These are phyloP conservation scores for Cryptococcus sp. DNA, from an alignment of 1,284 basidiomycete genomes.

Conservation along the genomic window DNA sequence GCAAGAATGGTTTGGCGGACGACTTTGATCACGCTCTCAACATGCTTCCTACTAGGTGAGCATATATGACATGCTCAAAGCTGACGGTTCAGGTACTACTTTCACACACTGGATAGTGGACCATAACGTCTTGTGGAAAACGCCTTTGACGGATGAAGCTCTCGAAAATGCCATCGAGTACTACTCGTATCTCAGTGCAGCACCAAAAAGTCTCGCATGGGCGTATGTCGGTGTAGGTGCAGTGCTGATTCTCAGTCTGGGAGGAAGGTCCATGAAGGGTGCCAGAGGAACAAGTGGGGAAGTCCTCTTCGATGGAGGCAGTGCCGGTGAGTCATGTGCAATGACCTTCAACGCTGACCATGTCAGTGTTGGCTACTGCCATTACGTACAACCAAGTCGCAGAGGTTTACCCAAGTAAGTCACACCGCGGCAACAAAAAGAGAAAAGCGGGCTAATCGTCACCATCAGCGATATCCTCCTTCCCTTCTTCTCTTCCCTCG, in stretches of 20 bases:
- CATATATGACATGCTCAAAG: background rate
- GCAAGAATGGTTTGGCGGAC: conserved; percentile 47
- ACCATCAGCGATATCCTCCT: conserved; percentile 33
- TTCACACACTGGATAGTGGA: conserved; percentile 52
- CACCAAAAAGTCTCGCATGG: conserved; percentile 38
- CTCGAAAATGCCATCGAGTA: conserved; percentile 39
- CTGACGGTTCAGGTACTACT: conserved; percentile 40
- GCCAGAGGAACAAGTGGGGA: conserved; percentile 40
- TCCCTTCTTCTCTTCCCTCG: conserved; percentile 36
- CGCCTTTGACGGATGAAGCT: conserved; percentile 44
- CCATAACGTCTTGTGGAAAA: conserved; percentile 50
- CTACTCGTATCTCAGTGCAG: conserved; percentile 40
- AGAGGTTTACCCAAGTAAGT: conserved; percentile 45
- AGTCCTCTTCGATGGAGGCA: conserved; percentile 49
- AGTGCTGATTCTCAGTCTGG: conserved; percentile 30
- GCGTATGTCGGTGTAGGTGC: conserved; percentile 38
- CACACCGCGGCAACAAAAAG: background rate
- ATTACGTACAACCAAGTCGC: conserved; percentile 46
- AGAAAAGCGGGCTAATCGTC: background rate
- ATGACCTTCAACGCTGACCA: background rate
- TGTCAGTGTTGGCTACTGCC: conserved; percentile 40
- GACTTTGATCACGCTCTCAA: conserved; percentile 41
- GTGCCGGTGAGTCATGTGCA: conserved; percentile 33
- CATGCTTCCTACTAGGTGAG: conserved; percentile 49
- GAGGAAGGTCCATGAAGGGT: conserved; percentile 37